These are phyloP conservation scores for Hypoxylon intermedium DNA, from an alignment of 495 filamentous ascomycete genomes.

Conservation along the genomic window DNA sequence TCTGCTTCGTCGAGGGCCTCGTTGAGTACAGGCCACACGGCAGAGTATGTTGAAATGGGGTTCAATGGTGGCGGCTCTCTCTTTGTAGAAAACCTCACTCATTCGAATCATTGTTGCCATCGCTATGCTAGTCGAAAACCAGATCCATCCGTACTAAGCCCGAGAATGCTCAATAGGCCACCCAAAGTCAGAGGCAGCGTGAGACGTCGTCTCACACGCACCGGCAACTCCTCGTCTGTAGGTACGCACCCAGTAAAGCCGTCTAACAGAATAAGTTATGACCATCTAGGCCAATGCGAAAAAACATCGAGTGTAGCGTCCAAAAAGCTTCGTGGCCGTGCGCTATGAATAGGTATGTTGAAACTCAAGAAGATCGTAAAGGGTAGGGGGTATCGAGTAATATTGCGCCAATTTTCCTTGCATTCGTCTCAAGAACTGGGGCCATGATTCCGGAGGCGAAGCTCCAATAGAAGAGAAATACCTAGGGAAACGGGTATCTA, in stretches of 20 bases:
- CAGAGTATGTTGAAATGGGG: neutral
- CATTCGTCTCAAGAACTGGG: neutral
- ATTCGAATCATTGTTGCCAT: neutral
- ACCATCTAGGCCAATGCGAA: conserved; percentile 22
- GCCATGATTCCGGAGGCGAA: neutral
- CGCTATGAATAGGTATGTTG: conserved; percentile 15
- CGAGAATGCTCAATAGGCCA: no score
- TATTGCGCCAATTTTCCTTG: conserved; percentile 2
- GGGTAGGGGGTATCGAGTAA: conserved; percentile 24
- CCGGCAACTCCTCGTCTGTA: neutral
- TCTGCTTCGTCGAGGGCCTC: neutral
- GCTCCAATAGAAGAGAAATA: conserved; percentile 22
- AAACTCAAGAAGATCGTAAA: neutral
- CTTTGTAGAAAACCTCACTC: neutral
- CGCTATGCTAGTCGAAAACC: no score
- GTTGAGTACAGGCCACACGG: neutral
- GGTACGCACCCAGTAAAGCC: conserved; percentile 20
- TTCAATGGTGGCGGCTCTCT: neutral
- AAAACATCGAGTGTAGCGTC: conserved; percentile 9
- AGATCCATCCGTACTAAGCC: no score
- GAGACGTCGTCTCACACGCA: neutral
- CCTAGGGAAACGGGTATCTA: no score
- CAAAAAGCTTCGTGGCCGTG: conserved; percentile 15
- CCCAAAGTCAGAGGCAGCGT: neutral
- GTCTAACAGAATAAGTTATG: conserved; percentile 14